phyloP scores from a whole-genome alignment of 352 stramenopile species.

The Phytophthora multivora region DNA sequence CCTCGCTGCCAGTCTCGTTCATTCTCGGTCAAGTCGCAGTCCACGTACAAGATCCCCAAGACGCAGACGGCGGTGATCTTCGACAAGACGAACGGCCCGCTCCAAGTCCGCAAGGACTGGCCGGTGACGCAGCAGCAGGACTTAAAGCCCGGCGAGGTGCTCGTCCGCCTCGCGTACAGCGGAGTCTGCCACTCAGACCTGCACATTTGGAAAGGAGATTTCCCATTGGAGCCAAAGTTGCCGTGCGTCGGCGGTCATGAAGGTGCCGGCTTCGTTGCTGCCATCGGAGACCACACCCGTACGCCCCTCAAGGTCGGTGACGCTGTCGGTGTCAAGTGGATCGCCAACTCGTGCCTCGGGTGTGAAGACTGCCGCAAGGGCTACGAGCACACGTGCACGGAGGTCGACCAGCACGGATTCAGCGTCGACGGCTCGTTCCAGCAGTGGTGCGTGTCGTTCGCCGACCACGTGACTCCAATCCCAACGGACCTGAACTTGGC shows the following conservation, averaged over 20 bases:
- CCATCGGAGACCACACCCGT: conserved; percentile 40
- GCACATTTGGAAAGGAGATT: conserved; percentile 46
- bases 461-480: conserved; percentile 71
- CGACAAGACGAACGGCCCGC: conserved; percentile 44
- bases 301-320: conserved; percentile 48
- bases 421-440: conserved; percentile 51
- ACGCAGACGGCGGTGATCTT: conserved; percentile 50
- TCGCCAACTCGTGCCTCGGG: conserved; percentile 46
- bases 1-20: conserved; percentile 29
- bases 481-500: conserved; percentile 50
- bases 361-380: conserved; percentile 58
- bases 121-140: conserved; percentile 42
- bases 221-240: conserved; percentile 37
- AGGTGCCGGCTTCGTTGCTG: conserved; percentile 47
- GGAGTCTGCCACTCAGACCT: conserved; percentile 56
- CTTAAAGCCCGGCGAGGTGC: conserved; percentile 46
- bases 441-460: conserved; percentile 70
- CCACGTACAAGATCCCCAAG: conserved; percentile 51
- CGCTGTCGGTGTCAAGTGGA: conserved; percentile 48
- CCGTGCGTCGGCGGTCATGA: conserved; percentile 58
- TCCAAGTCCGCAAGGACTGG: conserved; percentile 52
- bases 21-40: conserved; percentile 50
- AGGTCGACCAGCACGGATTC: conserved; percentile 37
- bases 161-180: conserved; percentile 49
- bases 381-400: conserved; percentile 41